Evolutionary conservation across 805 yeast genomes (phyloP).

Genomic region (Myxozyma vanderwaltii): DNA sequence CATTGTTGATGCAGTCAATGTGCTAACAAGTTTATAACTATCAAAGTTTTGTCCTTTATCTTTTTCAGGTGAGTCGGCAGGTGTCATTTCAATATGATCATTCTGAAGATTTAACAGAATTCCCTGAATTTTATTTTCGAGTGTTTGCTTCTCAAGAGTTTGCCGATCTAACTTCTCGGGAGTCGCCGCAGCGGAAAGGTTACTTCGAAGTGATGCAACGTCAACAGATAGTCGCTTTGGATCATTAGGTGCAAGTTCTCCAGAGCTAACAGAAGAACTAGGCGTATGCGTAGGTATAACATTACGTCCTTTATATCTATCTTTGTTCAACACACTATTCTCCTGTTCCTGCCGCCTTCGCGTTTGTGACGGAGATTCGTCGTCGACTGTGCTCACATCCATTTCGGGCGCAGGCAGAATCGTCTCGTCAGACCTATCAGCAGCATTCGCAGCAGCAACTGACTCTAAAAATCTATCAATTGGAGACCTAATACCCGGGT

Average conservation of each 20-base stretch:
- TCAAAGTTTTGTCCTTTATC: neutral
- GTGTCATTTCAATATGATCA: constrained; percentile 4
- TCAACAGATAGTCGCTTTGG: constrained; percentile 25
- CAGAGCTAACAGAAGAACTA: constrained; percentile 8
- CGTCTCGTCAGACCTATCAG: constrained; percentile 1
- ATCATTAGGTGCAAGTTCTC: constrained; percentile 13
- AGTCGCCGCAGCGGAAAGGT: constrained; percentile 10
- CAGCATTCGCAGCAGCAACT: constrained; percentile 10
- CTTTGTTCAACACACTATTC: constrained; percentile 13
- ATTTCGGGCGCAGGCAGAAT: neutral
- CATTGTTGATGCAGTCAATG: constrained; percentile 10
- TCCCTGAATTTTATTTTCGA: constrained; percentile 27
- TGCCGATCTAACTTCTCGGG: constrained; percentile 4
- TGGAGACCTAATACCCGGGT: constrained; percentile 4
- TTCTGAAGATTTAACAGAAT: constrained; percentile 14
- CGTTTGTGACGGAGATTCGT: constrained; percentile 11
- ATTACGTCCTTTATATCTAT: constrained; percentile 15
- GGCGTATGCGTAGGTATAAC: constrained; percentile 6
- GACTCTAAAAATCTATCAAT: neutral
- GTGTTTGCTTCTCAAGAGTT: constrained; percentile 11
- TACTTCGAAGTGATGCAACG: constrained; percentile 21
- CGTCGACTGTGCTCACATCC: constrained; percentile 12
- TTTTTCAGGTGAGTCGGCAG: constrained; percentile 13
- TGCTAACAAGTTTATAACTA: constrained; percentile 12
- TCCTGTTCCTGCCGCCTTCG: constrained; percentile 10